Percentiles rank a stretch among this genome's conserved stretches.
phyloP scores from a whole-genome alignment of 179 eudicot species.

The Heliamphora ciliata region DNA sequence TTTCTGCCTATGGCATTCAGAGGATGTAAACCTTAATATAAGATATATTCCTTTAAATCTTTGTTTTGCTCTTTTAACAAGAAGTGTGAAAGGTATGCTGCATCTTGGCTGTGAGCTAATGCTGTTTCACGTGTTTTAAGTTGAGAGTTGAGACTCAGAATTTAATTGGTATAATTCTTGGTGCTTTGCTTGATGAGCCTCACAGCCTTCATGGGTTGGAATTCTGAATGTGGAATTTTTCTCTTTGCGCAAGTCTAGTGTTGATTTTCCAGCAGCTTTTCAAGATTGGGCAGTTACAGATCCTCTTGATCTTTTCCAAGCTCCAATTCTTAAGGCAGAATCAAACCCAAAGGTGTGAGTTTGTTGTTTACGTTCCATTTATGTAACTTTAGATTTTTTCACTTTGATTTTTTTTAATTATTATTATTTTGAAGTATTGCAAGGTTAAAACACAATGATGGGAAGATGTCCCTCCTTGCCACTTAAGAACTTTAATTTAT shows the following conservation, averaged over 20 bases:
- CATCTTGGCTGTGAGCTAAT: background rate
- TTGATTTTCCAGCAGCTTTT: constrained; percentile 80
- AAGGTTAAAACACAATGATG: constrained; percentile 3
- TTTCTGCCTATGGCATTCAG: background rate
- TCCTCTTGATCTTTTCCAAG: constrained; percentile 83
- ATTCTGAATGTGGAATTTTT: constrained; percentile 12
- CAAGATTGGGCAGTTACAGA: constrained; percentile 85
- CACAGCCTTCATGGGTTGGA: background rate
- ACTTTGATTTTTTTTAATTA: background rate
- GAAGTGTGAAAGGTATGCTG: background rate
- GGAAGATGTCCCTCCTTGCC: background rate
- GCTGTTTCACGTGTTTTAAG: background rate
- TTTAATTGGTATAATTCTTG: background rate
- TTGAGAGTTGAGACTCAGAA: background rate
- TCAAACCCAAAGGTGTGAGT: constrained; percentile 78
- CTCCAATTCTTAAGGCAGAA: constrained; percentile 68
- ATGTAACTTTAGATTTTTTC: constrained; percentile 9
- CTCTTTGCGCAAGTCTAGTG: constrained; percentile 36
- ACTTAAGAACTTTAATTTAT: background rate
- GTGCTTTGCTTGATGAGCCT: background rate
- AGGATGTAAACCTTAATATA: too few relatives aligned
- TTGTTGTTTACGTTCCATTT: constrained; percentile 7
- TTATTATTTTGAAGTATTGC: background rate
- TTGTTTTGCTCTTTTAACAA: background rate
- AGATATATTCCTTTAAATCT: background rate